A percentile compares a stretch with the other conserved stretches of the same genome.
Conservation (phyloP, 352 stramenopile species). For the Lagenidium sp. region DNA sequence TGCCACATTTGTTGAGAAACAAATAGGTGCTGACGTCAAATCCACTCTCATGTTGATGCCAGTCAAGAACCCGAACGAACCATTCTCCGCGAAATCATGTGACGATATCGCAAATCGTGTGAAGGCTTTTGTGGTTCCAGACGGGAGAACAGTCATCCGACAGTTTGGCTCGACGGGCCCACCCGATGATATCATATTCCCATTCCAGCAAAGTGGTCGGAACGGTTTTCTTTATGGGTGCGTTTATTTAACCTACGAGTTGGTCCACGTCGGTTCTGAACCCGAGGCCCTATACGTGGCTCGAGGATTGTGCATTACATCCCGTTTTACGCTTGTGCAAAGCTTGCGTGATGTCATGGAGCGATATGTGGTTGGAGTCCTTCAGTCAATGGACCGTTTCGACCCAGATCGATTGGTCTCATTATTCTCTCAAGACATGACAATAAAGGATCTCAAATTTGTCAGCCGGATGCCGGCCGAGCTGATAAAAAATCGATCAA, state of each 20-base stretch:
- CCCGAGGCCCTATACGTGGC: conserved; percentile 40
- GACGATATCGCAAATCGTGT: conserved; percentile 48
- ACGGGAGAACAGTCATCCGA: conserved; percentile 37
- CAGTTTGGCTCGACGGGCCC: conserved; percentile 14
- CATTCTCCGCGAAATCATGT: conserved; percentile 13
- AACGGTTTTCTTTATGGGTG: conserved; percentile 68
- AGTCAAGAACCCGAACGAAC: conserved; percentile 17
- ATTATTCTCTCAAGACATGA: conserved; percentile 23
- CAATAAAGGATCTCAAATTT: conserved; percentile 3
- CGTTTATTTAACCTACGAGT: conserved; percentile 70
- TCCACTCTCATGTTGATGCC: conserved; percentile 50
- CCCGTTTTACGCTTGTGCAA: conserved; percentile 47
- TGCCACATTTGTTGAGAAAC: conserved; percentile 34
- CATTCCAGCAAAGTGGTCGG: conserved; percentile 68
- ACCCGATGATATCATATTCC: conserved; percentile 54
- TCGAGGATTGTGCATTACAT: conserved; percentile 65
- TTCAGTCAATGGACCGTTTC: conserved; percentile 26
- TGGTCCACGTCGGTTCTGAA: conserved; percentile 27
- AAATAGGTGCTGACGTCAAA: conserved; percentile 22
- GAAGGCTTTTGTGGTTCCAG: conserved; percentile 67
- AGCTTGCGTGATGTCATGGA: conserved; percentile 51
- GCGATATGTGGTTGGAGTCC: conserved; percentile 39
- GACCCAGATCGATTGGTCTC: conserved; percentile 30
- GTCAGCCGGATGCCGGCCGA: conserved; percentile 18
- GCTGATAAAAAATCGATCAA: conserved; percentile 20